Evolutionary conservation across 345 rosid species (phyloP).

Genomic region (Raphanus sativus): DNA sequence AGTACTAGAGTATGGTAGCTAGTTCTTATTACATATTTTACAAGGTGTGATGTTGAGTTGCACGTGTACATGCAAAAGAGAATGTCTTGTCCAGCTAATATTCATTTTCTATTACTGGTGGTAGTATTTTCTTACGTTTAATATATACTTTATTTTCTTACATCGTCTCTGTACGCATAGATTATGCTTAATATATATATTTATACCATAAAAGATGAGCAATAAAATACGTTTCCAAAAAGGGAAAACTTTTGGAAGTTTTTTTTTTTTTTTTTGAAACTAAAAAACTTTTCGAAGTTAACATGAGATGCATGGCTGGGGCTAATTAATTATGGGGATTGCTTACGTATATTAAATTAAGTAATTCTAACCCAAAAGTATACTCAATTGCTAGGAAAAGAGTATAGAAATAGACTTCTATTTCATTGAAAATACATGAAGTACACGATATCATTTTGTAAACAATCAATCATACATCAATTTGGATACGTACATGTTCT

Average conservation of each 20-base stretch:
- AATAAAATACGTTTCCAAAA: slow-evolving; percentile 22
- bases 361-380: slow-evolving; percentile 13
- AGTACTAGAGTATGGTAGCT: too few species aligned
- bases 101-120: too few species aligned
- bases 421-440: slow-evolving; percentile 8
- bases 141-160: background rate
- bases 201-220: slow-evolving; percentile 4
- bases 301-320: slow-evolving; percentile 14
- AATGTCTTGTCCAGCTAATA: too few species aligned
- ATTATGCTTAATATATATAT: background rate
- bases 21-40: too few species aligned
- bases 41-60: slow-evolving; percentile 38
- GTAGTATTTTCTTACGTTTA: too few species aligned
- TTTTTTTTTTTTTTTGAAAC: too few species aligned
- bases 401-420: slow-evolving; percentile 1
- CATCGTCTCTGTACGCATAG: background rate
- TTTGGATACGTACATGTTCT: background rate
- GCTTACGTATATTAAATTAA: background rate
- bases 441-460: background rate
- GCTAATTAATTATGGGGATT: slow-evolving; percentile 1
- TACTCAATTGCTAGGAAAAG: slow-evolving; percentile 8
- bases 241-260: slow-evolving; percentile 6
- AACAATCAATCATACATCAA: slow-evolving; percentile 3
- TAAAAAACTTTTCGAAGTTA: slow-evolving; percentile 2
- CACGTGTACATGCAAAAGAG: slow-evolving; percentile 25